Conservation (phyloP, 495 filamentous ascomycete species). For the Geoglossum glabrum region DNA sequence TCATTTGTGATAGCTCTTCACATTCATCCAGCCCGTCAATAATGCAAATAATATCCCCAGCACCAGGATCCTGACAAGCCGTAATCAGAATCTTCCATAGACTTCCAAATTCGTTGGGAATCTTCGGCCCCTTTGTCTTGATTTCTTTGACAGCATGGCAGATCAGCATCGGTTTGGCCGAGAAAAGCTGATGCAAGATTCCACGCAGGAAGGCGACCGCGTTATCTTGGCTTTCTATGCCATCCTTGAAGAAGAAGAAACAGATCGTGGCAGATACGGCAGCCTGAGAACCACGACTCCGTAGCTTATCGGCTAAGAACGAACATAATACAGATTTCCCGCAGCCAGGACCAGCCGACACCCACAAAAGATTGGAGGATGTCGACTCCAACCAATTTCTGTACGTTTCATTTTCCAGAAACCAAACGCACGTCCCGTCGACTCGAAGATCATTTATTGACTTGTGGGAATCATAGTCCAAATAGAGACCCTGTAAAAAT, state of each 20-base stretch:
- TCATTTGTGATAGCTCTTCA: background rate
- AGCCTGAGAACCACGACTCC: background rate
- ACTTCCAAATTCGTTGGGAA: background rate
- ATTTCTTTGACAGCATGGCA: conserved; percentile 4
- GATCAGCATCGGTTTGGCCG: conserved; percentile 3
- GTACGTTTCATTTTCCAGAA: background rate
- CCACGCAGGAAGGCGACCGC: conserved; percentile 2
- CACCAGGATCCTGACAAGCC: background rate
- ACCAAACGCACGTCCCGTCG: background rate
- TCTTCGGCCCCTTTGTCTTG: background rate
- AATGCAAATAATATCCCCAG: conserved; percentile 4
- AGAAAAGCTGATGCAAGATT: conserved; percentile 8
- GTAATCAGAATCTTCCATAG: conserved; percentile 3
- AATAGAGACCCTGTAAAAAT: no score
- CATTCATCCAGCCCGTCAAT: conserved; percentile 8
- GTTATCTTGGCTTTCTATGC: background rate
- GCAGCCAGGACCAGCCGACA: conserved; percentile 8
- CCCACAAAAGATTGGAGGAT: background rate
- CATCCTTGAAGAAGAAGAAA: background rate
- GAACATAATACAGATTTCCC: conserved; percentile 8
- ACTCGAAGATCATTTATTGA: no score
- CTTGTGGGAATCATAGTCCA: no score
- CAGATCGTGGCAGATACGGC: background rate
- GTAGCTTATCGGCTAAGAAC: conserved; percentile 2
- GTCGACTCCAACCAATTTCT: background rate